Percentiles rank a stretch among this genome's conserved stretches.
Conservation (phyloP, 2,329 filamentous ascomycete species). For the Cercospora sp. region DNA sequence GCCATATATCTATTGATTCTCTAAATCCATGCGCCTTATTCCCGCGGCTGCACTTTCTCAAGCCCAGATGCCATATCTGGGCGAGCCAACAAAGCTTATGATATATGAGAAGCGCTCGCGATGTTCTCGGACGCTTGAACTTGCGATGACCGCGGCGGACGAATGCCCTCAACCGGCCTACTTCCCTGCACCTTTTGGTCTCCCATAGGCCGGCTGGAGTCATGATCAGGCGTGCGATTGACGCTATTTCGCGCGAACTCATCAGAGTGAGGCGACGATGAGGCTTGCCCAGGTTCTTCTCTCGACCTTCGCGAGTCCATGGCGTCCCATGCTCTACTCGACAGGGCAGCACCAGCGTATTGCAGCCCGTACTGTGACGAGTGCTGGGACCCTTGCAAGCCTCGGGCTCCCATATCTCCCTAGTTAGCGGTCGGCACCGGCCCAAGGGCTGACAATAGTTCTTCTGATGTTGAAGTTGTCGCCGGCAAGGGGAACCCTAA, state of each 20-base stretch:
- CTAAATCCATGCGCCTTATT: neutral
- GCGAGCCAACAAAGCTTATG: neutral
- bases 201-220: neutral
- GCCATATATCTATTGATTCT: neutral
- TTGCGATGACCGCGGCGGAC: neutral
- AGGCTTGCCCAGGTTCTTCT: neutral
- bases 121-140: neutral
- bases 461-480: slow-evolving; percentile 28
- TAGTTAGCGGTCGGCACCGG: slow-evolving; percentile 17
- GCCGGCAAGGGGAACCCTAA: slow-evolving; percentile 24
- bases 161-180: neutral
- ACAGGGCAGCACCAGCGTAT: neutral
- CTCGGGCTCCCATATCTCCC: neutral
- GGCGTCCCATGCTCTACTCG: neutral
- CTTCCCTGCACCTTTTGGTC: neutral
- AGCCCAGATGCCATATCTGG: neutral
- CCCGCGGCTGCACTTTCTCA: neutral
- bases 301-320: neutral
- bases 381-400: neutral
- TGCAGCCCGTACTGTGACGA: neutral
- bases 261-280: neutral
- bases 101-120: neutral
- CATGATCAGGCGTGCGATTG: neutral
- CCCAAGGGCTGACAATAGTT: slow-evolving; percentile 28
- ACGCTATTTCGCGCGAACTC: neutral